These are phyloP conservation scores for Boletus edulis DNA, from an alignment of 768 basidiomycete species.

Conservation along the genomic window DNA sequence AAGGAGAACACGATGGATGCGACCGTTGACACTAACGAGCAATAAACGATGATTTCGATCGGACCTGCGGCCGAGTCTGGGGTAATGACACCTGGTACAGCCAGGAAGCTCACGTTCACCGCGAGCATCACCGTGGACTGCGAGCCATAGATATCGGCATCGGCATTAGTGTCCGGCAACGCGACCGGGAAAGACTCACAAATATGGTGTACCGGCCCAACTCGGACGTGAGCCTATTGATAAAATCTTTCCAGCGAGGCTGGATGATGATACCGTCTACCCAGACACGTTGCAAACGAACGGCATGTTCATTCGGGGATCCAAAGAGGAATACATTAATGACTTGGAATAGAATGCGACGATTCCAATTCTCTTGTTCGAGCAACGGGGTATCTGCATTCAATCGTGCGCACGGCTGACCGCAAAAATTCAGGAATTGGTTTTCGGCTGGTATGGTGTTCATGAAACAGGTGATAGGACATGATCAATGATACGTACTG, in stretches of 20 bases:
- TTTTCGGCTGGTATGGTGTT: too few species aligned
- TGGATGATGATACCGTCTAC: conserved; percentile 9
- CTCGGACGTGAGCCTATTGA: conserved; percentile 5
- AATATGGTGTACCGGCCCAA: conserved; percentile 12
- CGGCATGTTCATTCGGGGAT: conserved; percentile 5
- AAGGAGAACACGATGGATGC: conserved; percentile 15
- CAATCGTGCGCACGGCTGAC: too few species aligned
- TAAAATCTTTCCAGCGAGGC: conserved; percentile 12
- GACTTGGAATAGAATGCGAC: too few species aligned
- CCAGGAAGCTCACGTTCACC: conserved; percentile 12
- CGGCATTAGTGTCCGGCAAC: background rate
- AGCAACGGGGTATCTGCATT: too few species aligned
- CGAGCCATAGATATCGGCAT: background rate
- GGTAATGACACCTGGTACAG: conserved; percentile 6
- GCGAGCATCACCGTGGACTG: conserved; percentile 20
- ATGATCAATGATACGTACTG: conserved; percentile 1
- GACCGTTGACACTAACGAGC: conserved; percentile 7
- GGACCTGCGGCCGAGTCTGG: background rate
- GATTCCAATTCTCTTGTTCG: too few species aligned
- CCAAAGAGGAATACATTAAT: background rate
- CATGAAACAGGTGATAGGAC: background rate
- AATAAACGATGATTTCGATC: conserved; percentile 11
- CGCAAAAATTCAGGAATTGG: too few species aligned
- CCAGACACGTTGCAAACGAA: conserved; percentile 12
- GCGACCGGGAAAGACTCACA: background rate